Base-by-base conservation (phyloP, 2,329 filamentous ascomycete species). In the Fusarium setosum region DNA sequence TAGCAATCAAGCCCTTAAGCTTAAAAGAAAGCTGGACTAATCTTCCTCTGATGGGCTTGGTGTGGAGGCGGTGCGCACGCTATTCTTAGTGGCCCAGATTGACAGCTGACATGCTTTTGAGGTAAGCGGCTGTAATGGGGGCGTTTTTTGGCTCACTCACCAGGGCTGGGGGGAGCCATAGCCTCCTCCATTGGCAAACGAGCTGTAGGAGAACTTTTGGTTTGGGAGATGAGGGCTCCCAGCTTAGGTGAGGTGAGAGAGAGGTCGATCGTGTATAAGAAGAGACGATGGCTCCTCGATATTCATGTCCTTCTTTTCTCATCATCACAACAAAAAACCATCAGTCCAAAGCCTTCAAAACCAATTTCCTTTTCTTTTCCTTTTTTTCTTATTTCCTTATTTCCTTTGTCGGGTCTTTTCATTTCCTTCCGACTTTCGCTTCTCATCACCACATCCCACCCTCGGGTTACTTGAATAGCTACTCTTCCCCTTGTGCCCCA, bases 371-470 rank as follows among this genome's bases (percentile, higher is more conserved):
- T 40, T 41, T 38, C 12, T 17, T 34, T 20, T 37, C 21, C 9
- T 31, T 15, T 42, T 54, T 54, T 42, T 31, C 17, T 49, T 47
- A 35, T 61, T 60, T 57, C 44, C 54, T 65, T 49, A 54, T 67
- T 64, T 65, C 63, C 55, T 67, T 67, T 64, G 63, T 67, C 35
- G 42, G 38, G 50, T 67, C 15, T 51, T 18, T 52, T 12, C 53
- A 61, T 67, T 67, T 65, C 55, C 63, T 67, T 61, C 18, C 63
- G 41, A 67, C 63, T 17, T 54, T 67, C 63, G 31, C 63, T 67
- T 61, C 40, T 50, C 61, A 12, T 65, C 55, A 65, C 51, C 64
- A 15, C 53, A 31, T 51, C 35, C 13, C 32, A 41, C 52, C n/a
- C n/a, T n/a, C n/a, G n/a, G n/a, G 37, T 41, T 67, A 18, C 18